Evolutionary conservation across 2,329 filamentous ascomycete species (phyloP).

Genomic region (Alternaria incomplexa): DNA sequence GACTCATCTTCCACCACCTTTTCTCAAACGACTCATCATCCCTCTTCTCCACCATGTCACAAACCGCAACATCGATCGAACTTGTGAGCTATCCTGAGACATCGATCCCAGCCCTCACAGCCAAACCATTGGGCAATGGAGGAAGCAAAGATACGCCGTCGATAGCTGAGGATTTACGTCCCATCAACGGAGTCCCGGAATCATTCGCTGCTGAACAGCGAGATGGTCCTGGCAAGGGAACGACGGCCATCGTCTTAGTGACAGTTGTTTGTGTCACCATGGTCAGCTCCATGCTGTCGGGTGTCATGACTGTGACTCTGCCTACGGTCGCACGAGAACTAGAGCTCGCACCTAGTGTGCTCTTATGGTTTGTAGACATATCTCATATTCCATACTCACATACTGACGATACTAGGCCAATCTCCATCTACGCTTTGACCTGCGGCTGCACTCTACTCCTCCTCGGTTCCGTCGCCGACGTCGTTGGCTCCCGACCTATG

Average conservation of each 20-base stretch:
- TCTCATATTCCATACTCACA: not conserved
- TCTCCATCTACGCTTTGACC: conserved; percentile 51
- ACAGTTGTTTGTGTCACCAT: conserved; percentile 25
- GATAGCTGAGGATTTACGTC: conserved; percentile 15
- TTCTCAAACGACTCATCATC: no score
- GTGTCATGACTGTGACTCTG: conserved; percentile 51
- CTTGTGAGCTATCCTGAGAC: conserved; percentile 19
- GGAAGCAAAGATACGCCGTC: conserved; percentile 3
- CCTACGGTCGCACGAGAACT: conserved; percentile 51
- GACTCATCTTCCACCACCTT: no score
- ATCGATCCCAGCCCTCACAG: conserved; percentile 13
- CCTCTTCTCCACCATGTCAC: conserved; percentile 25
- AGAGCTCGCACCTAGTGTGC: conserved; percentile 27
- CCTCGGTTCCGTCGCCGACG: conserved; percentile 59
- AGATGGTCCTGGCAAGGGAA: conserved; percentile 26
- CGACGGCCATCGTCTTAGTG: conserved; percentile 19
- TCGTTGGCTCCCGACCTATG: conserved; percentile 56
- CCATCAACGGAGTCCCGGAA: conserved; percentile 17
- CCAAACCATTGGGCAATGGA: not conserved
- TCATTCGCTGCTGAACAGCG: conserved; percentile 20
- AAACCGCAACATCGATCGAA: conserved; percentile 34
- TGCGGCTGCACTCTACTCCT: conserved; percentile 59
- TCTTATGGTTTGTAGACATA: conserved; percentile 31
- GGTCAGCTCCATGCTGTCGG: conserved; percentile 39
- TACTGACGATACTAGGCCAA: conserved; percentile 34